Evolutionary conservation across 139 green algal species (phyloP), one percentile per base, ranked within the genome.

Genomic region (Coccomyxa sp.): DNA sequence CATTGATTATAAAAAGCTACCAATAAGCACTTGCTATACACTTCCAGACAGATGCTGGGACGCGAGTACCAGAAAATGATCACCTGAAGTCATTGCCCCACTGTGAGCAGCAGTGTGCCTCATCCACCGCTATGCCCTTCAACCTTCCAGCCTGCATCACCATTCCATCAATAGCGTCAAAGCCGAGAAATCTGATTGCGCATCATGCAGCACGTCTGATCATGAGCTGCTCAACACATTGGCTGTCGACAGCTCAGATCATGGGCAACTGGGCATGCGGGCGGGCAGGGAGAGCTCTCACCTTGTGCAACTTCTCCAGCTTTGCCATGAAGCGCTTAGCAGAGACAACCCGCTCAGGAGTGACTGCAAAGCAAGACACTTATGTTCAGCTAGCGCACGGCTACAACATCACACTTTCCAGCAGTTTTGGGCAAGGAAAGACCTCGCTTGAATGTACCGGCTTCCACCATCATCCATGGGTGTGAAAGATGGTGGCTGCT

Each of bases 71-170:
- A 58, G 44, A 16, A 58, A 58, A 16, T 16, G 14, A 58, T 58
- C 44, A 78, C 78, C 77, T 74, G 55, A 89, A 89, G 80, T 89
- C 85, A 34, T 88, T 87, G 35, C 84, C 76, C 64, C 74, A 82
- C 24, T 94, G 85, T 37, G 83, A 92, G 39, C 97, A 92, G 79
- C 95, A 98, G 80, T 98, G 95, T 8, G 91, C 92, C 87, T 99
- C 95, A 82, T 99, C 95, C 5, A 99, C 86, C 7, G 95, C 92
- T 24, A 96, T 86, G 16, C 91, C 79, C 8, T 82, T 81, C 73
- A 97, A 85, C 33, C 86, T 75, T 16, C 84, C 83, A 34, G 78
- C 58, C 78, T 82, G 71, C 64, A 71, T 18, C n/a, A n/a, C n/a
- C n/a, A n/a, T n/a, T n/a, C n/a, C n/a, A n/a, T n/a, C n/a, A n/a